Evolutionary conservation across 495 filamentous ascomycete species (phyloP), one percentile per base, ranked within the genome.

Genomic region (Sordaria brevicollis): DNA sequence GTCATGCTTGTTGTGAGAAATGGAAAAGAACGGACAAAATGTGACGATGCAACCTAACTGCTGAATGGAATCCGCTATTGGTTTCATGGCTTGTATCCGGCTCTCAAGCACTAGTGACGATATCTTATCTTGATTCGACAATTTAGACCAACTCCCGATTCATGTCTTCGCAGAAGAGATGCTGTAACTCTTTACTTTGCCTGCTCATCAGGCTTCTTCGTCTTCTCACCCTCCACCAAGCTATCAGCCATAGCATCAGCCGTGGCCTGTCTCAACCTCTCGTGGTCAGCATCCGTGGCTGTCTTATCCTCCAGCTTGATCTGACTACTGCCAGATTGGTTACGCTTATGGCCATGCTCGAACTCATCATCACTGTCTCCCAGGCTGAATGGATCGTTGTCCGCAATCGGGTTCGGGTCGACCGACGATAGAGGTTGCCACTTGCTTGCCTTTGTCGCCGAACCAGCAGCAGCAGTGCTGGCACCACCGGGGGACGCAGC

Each of bases 331-430:
- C 54, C 69, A 33, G 21, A 36, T 29, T 37, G 71, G 72, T 74
- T 74, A 43, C 73, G 74, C 79, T 80, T 82, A 33, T 82, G 79
- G 8, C 25, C 25, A 17, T 62, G 49, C 74, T 89, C 93, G 71
- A 91, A 91, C 80, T 98, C 96, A 66, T 98, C 95, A 70, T 96
- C 93, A 74, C 93, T 97, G 75, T 99, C 95, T 2, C 95, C 95
- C 10, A 99, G 86, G 74, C 92, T 96, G 80, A 99, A 99, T 0
- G 95, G 95, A 76, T 99, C 95, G 74, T 96, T 92, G 71, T 99
- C 94, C 10, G 87, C 88, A 57, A 94, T 89, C 36, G 96, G 95
- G 67, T 87, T 90, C 5, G 96, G 95, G 57, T 96, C 93, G 6
- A 97, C 88, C 1, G 90, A 87, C 35, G 93, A 91, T 67, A 99